phyloP scores from a whole-genome alignment of 2,329 filamentous ascomycete species.

The Phialemoniopsis sp. region DNA sequence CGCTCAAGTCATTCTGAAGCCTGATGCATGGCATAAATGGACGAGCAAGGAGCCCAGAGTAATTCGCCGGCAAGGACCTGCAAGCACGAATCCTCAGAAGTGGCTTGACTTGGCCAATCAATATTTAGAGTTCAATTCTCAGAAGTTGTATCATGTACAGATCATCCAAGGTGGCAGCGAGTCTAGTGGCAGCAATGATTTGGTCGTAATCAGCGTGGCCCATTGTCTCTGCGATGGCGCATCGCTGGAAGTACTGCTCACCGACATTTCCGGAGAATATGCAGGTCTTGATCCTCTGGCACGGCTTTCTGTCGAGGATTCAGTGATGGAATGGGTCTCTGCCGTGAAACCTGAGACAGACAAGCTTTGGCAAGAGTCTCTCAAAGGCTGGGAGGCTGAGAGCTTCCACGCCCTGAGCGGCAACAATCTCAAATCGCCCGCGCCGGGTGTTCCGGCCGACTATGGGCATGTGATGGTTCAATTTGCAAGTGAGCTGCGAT shows the following conservation, averaged over 20 bases:
- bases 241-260: constrained; percentile 24
- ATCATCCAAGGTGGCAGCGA: constrained; percentile 13
- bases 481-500: constrained; percentile 6
- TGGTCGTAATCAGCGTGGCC: constrained; percentile 25
- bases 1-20: constrained; percentile 22
- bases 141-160: constrained; percentile 11
- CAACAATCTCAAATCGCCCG: constrained; percentile 7
- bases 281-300: constrained; percentile 9
- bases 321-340: constrained; percentile 9
- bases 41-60: constrained; percentile 8
- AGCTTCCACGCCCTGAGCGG: constrained; percentile 14
- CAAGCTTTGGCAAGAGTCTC: constrained; percentile 4
- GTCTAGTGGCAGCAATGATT: background rate
- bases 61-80: too few species aligned
- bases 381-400: constrained; percentile 14
- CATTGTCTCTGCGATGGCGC: constrained; percentile 31
- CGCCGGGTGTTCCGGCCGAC: background rate
- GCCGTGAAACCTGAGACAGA: constrained; percentile 9
- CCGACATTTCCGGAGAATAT: constrained; percentile 19
- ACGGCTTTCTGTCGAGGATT: constrained; percentile 9
- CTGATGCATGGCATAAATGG: constrained; percentile 5
- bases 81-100: constrained; percentile 5
- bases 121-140: constrained; percentile 12
- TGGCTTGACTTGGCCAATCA: constrained; percentile 11
- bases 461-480: constrained; percentile 5